phyloP scores from a whole-genome alignment of 2,329 filamentous ascomycete genomes.

The Achaetomium macrosporum region DNA sequence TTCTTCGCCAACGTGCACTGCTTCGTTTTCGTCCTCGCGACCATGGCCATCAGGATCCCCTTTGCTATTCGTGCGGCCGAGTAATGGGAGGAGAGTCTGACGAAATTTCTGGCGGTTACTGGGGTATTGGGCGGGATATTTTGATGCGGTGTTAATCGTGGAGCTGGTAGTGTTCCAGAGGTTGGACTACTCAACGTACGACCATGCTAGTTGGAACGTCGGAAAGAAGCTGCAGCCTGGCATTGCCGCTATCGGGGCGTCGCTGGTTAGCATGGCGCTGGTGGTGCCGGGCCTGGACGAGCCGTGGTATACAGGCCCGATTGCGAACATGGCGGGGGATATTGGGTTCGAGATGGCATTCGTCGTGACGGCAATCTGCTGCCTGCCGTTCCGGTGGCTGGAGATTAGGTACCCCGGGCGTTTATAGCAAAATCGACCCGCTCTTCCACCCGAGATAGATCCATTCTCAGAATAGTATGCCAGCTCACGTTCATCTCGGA shows the following conservation, averaged over 20 bases:
- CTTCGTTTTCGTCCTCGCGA: constrained; percentile 50
- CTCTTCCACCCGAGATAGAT: not conserved
- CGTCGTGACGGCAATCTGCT: constrained; percentile 42
- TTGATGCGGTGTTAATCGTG: constrained; percentile 43
- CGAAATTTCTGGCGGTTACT: constrained; percentile 52
- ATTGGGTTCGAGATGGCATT: constrained; percentile 62
- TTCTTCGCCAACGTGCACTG: constrained; percentile 51
- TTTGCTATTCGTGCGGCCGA: constrained; percentile 50
- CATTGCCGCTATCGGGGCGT: constrained; percentile 42
- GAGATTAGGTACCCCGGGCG: constrained; percentile 34
- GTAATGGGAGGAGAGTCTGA: constrained; percentile 52
- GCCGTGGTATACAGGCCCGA: constrained; percentile 56
- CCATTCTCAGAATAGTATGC: not conserved
- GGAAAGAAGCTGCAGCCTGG: constrained; percentile 41
- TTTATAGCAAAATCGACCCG: constrained; percentile 18
- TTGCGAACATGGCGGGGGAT: constrained; percentile 55
- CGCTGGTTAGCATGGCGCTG: constrained; percentile 41
- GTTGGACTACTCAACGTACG: constrained; percentile 39
- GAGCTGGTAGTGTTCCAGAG: constrained; percentile 46
- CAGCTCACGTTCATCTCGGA: not conserved
- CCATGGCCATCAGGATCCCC: constrained; percentile 54
- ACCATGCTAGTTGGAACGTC: constrained; percentile 44
- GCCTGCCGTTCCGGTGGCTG: constrained; percentile 41
- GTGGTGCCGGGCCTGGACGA: constrained; percentile 56
- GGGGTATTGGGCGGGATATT: constrained; percentile 55